Percentiles rank a stretch among this genome's conserved stretches.
Conservation (phyloP, 164 flowering plant genomes). For the Nelumbo lutea region DNA sequence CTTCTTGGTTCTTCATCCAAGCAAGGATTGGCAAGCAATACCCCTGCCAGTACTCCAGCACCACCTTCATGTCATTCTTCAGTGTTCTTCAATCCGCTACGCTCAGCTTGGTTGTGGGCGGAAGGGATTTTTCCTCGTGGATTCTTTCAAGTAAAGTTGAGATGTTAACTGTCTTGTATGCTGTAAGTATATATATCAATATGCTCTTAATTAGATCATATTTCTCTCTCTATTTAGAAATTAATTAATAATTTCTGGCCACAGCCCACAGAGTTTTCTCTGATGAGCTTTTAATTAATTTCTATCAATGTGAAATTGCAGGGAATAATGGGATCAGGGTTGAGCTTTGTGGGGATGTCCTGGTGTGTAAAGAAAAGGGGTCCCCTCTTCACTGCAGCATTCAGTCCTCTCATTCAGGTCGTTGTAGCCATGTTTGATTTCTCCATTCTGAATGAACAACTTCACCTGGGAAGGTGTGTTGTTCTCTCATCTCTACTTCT, state of each 20-base stretch:
- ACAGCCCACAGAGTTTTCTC: too few species aligned
- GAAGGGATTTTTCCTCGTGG: constrained; percentile 48
- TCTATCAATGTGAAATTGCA: constrained; percentile 11
- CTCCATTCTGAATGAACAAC: constrained; percentile 46
- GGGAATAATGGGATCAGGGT: constrained; percentile 72
- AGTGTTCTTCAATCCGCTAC: constrained; percentile 58
- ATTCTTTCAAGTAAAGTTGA: constrained; percentile 43
- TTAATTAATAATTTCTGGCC: too few species aligned
- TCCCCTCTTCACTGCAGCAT: constrained; percentile 85
- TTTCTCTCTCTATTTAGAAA: neutral
- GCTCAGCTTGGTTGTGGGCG: constrained; percentile 27
- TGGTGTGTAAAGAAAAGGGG: constrained; percentile 90
- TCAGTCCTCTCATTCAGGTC: constrained; percentile 75
- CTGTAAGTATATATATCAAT: constrained; percentile 41
- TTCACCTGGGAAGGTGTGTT: constrained; percentile 69
- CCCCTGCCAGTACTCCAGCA: constrained; percentile 69
- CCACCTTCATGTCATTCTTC: constrained; percentile 55
- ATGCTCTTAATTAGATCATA: neutral
- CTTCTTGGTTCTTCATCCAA: constrained; percentile 82
- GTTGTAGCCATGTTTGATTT: constrained; percentile 60
- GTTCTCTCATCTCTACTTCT: neutral
- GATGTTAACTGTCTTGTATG: constrained; percentile 46
- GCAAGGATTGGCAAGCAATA: constrained; percentile 45
- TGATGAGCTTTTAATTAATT: too few species aligned
- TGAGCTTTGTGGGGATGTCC: constrained; percentile 66